Evolutionary conservation across 2,329 filamentous ascomycete genomes (phyloP), one percentile per base, ranked within the genome.

Genomic region (Fusarium anthophilum): DNA sequence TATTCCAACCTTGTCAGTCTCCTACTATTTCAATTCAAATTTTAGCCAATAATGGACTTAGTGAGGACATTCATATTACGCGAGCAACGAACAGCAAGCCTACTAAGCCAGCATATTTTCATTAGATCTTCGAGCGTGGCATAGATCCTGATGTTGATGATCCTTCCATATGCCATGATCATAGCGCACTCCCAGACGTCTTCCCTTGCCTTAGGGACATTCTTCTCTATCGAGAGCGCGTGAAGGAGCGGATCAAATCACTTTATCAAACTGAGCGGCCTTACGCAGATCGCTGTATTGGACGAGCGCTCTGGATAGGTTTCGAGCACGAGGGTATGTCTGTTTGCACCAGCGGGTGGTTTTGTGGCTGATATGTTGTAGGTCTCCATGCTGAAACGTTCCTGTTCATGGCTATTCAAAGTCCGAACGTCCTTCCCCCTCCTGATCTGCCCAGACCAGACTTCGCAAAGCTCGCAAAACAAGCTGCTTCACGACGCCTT

Each of bases 391-490:
- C 37, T 3, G 73, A 75, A 5, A 75, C 69, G 0, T 75, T 75
- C 35, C 48, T 73, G 15, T 73, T 64, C 38, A 74, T 73, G 73
- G 65, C 73, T 10, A 58, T 74, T 2, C 72, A 74, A 9, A 74
- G 63, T 5, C 17, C 41, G 1, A 74, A 59, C 1, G 32, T 69
- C 8, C 18, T 55, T 0, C 55, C 68, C 0, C 67, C 68, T 28
- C 71, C 63, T 1, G 47, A 32, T 4, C 4, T 69, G 3, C 8
- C 26, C 6, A 63, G 15, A 8, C 63, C 71, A 4, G 63, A 72
- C 6, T 74, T 74, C 7, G 7, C 24, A 20, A 59, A 48, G 26
- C 55, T 74, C 7, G 67, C 71, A 18, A 74, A 74, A 35, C 47
- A 39, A 24, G 67, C 71, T 17, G 47, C 67, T 13, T 69, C 59